phyloP scores from a whole-genome alignment of 2,329 filamentous ascomycete genomes.

The Macroventuria anomochaeta region DNA sequence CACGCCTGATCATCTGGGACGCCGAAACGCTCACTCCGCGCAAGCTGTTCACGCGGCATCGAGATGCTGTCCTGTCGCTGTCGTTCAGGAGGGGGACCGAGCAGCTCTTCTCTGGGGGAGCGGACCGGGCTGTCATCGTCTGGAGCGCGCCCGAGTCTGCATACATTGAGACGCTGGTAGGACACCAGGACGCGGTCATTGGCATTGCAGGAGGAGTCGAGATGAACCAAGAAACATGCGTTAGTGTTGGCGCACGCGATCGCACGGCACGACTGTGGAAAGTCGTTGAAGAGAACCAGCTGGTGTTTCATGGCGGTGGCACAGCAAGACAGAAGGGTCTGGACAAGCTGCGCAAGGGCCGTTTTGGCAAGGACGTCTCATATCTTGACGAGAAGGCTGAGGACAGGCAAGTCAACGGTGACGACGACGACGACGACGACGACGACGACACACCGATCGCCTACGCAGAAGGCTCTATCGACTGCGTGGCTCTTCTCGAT shows the following conservation, averaged over 20 bases:
- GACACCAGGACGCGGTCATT: conserved; percentile 89
- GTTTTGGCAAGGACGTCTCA: conserved; percentile 41
- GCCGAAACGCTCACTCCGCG: conserved; percentile 78
- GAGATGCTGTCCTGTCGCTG: conserved; percentile 83
- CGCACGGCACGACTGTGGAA: conserved; percentile 94
- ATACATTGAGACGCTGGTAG: conserved; percentile 94
- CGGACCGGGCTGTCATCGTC: conserved; percentile 92
- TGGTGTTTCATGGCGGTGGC: conserved; percentile 90
- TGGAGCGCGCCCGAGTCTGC: conserved; percentile 93
- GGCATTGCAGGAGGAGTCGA: conserved; percentile 68
- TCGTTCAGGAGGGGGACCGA: conserved; percentile 87
- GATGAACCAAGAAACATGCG: conserved; percentile 83
- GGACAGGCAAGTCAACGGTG: conserved; percentile 41
- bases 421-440: conserved; percentile 49
- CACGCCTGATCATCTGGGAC: conserved; percentile 86
- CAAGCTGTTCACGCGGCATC: conserved; percentile 87
- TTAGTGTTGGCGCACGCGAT: conserved; percentile 89
- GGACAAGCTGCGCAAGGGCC: conserved; percentile 45
- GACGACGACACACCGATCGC: conserved; percentile 51
- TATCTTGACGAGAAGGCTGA: conserved; percentile 59
- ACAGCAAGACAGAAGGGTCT: conserved; percentile 48
- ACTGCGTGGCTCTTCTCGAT: conserved; percentile 88
- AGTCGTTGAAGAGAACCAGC: conserved; percentile 90
- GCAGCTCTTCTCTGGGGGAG: conserved; percentile 88
- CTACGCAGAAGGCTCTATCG: conserved; percentile 82